Percentiles rank a stretch among this genome's conserved stretches.
These are phyloP conservation scores for Albatrellus ellisii DNA, from an alignment of 768 basidiomycete genomes.

Conservation along the genomic window DNA sequence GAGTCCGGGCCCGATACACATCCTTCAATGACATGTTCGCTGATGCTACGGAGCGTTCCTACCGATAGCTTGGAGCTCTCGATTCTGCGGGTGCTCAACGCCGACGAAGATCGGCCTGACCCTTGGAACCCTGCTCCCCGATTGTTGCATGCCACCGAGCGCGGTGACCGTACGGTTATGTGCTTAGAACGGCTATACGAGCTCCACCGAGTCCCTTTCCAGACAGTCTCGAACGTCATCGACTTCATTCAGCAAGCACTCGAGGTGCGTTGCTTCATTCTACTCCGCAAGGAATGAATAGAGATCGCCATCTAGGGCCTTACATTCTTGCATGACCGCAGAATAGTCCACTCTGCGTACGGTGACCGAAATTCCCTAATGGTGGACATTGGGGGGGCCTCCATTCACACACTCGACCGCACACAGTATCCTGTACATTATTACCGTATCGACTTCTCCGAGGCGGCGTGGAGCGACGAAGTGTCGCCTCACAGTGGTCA, in stretches of 20 bases:
- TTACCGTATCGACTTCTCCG: conserved; percentile 9
- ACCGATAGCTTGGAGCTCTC: conserved; percentile 21
- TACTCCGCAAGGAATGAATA: not conserved
- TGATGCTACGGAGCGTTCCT: conserved; percentile 8
- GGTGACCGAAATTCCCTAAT: conserved; percentile 7
- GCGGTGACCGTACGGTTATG: conserved; percentile 27
- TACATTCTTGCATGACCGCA: conserved; percentile 11
- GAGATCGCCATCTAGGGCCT: conserved; percentile 3
- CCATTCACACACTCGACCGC: conserved; percentile 5
- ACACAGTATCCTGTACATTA: conserved; percentile 6
- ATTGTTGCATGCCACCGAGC: conserved; percentile 30
- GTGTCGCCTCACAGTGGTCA: conserved; percentile 3
- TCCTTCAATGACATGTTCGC: conserved; percentile 1
- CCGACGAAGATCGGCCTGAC: conserved; percentile 29
- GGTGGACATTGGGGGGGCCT: conserved; percentile 10
- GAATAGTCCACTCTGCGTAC: conserved; percentile 4
- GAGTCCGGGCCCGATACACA: not conserved
- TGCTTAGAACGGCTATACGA: conserved; percentile 32
- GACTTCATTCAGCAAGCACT: conserved; percentile 39
- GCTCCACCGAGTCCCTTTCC: conserved; percentile 32
- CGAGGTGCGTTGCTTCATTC: conserved; percentile 22
- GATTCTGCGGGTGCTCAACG: conserved; percentile 31
- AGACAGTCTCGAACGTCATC: conserved; percentile 33
- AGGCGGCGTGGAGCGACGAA: conserved; percentile 4
- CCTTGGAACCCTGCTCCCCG: conserved; percentile 44